phyloP scores from a whole-genome alignment of 2,329 filamentous ascomycete species.

The Aureobasidium sp. region DNA sequence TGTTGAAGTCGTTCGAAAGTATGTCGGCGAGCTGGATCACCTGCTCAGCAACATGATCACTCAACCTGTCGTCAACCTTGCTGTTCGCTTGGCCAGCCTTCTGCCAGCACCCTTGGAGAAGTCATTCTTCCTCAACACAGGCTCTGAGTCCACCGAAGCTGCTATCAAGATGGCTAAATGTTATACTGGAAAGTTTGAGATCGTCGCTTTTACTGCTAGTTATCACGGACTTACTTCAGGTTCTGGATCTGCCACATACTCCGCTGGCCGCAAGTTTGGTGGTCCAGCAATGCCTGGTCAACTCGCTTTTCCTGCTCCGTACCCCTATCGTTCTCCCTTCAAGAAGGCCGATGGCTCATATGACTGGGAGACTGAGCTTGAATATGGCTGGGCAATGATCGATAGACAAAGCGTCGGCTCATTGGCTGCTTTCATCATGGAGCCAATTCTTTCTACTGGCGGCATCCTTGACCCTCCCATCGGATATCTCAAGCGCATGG shows the following conservation, averaged over 20 bases:
- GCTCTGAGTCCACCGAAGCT: constrained; percentile 48
- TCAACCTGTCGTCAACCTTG: constrained; percentile 48
- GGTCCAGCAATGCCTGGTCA: constrained; percentile 47
- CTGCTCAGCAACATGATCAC: constrained; percentile 52
- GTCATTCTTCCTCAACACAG: constrained; percentile 51
- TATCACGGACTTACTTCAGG: constrained; percentile 55
- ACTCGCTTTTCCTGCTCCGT: constrained; percentile 50
- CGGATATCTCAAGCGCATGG: constrained; percentile 51
- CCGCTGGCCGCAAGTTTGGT: constrained; percentile 41
- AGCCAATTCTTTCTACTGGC: constrained; percentile 51
- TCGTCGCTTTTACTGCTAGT: constrained; percentile 50
- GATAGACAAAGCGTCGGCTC: constrained; percentile 53
- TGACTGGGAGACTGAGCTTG: constrained; percentile 57
- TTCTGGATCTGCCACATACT: constrained; percentile 46
- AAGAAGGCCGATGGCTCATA: constrained; percentile 50
- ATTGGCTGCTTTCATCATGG: constrained; percentile 54
- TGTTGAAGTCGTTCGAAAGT: constrained; percentile 42
- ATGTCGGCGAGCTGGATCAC: constrained; percentile 48
- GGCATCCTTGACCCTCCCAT: constrained; percentile 52
- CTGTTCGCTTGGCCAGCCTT: constrained; percentile 40
- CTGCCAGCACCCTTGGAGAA: constrained; percentile 45
- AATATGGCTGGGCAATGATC: constrained; percentile 54
- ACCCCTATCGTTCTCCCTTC: constrained; percentile 55
- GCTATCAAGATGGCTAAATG: constrained; percentile 57
- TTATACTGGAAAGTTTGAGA: constrained; percentile 57